These are phyloP conservation scores for Agroathelia rolfsii DNA, from an alignment of 1,284 basidiomycete genomes.

Conservation along the genomic window DNA sequence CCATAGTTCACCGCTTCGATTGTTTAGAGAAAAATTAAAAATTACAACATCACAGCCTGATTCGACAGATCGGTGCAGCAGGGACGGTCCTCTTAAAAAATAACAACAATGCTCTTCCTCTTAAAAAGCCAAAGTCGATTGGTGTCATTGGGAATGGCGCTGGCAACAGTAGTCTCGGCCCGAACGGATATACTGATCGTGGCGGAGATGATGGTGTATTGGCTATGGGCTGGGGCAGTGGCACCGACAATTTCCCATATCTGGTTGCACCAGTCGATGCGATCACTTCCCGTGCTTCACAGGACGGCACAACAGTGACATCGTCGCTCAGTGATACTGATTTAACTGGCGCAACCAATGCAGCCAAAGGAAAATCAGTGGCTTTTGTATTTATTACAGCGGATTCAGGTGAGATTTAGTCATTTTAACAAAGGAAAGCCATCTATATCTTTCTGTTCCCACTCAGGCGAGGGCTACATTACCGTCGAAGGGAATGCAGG, in stretches of 20 bases:
- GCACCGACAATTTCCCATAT: constrained; percentile 33
- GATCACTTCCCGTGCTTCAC: constrained; percentile 29
- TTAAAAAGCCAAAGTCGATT: constrained; percentile 41
- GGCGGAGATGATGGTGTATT: constrained; percentile 38
- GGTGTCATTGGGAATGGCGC: constrained; percentile 47
- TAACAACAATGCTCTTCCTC: constrained; percentile 43
- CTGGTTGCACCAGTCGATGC: constrained; percentile 35
- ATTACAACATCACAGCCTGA: constrained; percentile 42
- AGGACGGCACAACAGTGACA: constrained; percentile 30
- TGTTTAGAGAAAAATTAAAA: no score
- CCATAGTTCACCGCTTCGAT: no score
- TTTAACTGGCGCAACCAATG: constrained; percentile 28
- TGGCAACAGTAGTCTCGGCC: constrained; percentile 29
- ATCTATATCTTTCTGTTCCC: constrained; percentile 28
- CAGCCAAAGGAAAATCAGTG: constrained; percentile 36
- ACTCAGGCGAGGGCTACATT: constrained; percentile 44
- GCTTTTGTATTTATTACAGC: constrained; percentile 50
- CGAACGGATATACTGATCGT: constrained; percentile 32
- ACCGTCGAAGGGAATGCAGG: constrained; percentile 55
- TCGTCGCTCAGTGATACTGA: constrained; percentile 50
- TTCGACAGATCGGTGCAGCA: constrained; percentile 59
- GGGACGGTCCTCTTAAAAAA: constrained; percentile 75
- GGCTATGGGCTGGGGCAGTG: constrained; percentile 40
- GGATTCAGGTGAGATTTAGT: constrained; percentile 31
- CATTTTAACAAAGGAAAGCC: constrained; percentile 12